Evolutionary conservation across 2,329 filamentous ascomycete genomes (phyloP), one percentile per base, ranked within the genome.

Genomic region (Uncinocarpus reesii): DNA sequence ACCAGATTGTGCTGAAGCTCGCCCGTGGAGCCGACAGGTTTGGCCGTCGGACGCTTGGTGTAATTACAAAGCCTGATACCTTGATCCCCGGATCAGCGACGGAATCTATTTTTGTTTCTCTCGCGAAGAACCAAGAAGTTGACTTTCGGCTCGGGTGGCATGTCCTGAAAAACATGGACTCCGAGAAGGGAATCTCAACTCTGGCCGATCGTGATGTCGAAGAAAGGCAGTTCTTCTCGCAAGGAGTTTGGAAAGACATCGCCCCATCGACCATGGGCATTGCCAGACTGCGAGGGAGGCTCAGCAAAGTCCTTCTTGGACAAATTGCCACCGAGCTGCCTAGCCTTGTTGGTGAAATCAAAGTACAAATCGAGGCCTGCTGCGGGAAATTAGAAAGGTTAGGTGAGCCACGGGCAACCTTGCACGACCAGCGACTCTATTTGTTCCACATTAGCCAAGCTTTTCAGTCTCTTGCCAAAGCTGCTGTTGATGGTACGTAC

Each of bases 11-110:
- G 34, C 56, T 74, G 0, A 58, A 65, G 18, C 54, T 69, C 31
- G 68, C 70, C 0, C 55, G 60, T 26, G 55, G 62, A 11, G 50
- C 56, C 13, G 70, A 74, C 52, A 53, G 52, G 0, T 49, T 55
- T 2, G 67, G 69, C 0, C 50, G 55, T 29, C 59, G 71, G 21
- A 74, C 70, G 0, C 46, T 74, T 0, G 68, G 70, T 0, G 60
- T 75, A 2, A 65, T 82, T 0, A 83, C 79, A 0, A 82, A 82
- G 53, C 75, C 77, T 0, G 80, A 84, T 48, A 62, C 80, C 0
- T 5, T 49, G 3, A 24, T 29, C 18, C 5, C 40, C 2, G 29
- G 40, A 2, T 45, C 46, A 20, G 20, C 29, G 10, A 42, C 32
- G 15, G 41, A 52, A 43, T 2, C n/a, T 4, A 24, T 23, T 7